Percentiles rank a stretch among this genome's conserved stretches.
These are phyloP conservation scores for Dillenia turbinata DNA, from an alignment of 164 flowering plant genomes.

Conservation along the genomic window DNA sequence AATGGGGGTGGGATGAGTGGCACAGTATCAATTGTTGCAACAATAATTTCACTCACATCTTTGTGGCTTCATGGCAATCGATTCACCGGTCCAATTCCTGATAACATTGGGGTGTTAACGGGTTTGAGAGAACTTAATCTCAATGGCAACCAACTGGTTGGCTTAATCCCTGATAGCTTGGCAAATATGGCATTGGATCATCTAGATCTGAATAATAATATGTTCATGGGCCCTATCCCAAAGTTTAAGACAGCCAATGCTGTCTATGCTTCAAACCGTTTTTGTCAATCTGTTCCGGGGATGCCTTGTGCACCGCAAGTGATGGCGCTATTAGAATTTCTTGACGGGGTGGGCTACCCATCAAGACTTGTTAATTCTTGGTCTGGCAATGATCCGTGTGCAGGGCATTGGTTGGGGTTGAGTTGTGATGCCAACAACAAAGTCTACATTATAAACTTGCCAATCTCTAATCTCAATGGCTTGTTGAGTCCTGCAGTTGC, in stretches of 20 bases:
- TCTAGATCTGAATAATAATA: constrained; percentile 56
- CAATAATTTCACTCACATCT: constrained; percentile 37
- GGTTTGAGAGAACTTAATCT: constrained; percentile 49
- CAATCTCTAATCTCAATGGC: constrained; percentile 46
- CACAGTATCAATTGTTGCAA: constrained; percentile 43
- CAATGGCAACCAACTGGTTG: constrained; percentile 52
- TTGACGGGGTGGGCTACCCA: constrained; percentile 51
- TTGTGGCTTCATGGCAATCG: constrained; percentile 70
- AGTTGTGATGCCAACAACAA: constrained; percentile 27
- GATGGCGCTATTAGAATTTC: constrained; percentile 53
- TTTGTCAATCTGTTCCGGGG: constrained; percentile 47
- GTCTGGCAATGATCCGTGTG: constrained; percentile 65
- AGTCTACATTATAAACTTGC: constrained; percentile 37
- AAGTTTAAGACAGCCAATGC: constrained; percentile 34
- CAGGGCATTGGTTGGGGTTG: constrained; percentile 54
- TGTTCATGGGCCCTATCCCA: constrained; percentile 68
- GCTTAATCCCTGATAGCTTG: constrained; percentile 53
- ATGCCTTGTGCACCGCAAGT: constrained; percentile 55
- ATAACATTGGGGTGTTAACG: constrained; percentile 38
- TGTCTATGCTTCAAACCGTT: constrained; percentile 31
- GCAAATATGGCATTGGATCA: constrained; percentile 31
- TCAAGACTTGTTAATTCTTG: constrained; percentile 40
- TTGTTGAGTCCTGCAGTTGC: constrained; percentile 60
- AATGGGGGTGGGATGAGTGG: constrained; percentile 49
- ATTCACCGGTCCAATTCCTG: constrained; percentile 60